Percentiles rank a stretch among this genome's conserved stretches.
These are phyloP conservation scores for Quercus variabilis DNA, from an alignment of 306 rosid species.

Conservation along the genomic window DNA sequence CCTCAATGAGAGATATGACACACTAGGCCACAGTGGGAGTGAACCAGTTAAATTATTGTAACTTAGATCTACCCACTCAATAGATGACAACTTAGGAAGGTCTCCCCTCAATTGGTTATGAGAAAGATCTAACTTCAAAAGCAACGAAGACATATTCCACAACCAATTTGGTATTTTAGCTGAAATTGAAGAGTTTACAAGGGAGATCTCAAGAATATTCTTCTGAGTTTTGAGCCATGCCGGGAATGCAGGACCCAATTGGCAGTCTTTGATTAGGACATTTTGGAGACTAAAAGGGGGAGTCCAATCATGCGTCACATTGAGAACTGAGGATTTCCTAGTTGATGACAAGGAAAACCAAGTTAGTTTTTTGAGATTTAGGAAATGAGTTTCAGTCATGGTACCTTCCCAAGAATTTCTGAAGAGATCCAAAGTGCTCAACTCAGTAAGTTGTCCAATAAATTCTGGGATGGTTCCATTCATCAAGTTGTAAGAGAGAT, in stretches of 20 bases:
- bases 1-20: too few species aligned
- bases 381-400: slow-evolving; percentile 1
- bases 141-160: not conserved
- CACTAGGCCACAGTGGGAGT: slow-evolving; percentile 1
- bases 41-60: not conserved
- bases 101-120: slow-evolving; percentile 1
- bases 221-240: slow-evolving; percentile 7
- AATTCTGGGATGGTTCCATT: too few species aligned
- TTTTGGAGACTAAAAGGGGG: not conserved
- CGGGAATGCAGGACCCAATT: not conserved
- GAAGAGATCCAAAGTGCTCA: too few species aligned
- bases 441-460: too few species aligned
- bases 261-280: not conserved
- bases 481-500: too few species aligned
- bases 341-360: not conserved
- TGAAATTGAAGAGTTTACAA: not conserved
- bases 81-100: not conserved
- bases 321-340: not conserved
- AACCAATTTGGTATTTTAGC: slow-evolving; percentile 12
- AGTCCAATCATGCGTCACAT: not conserved
- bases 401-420: not conserved
- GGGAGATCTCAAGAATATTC: not conserved
- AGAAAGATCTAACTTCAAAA: too few species aligned
- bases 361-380: not conserved
- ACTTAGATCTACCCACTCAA: not conserved